Evolutionary conservation across 768 basidiomycete genomes (phyloP).

Genomic region (Phanerochaete sordida): DNA sequence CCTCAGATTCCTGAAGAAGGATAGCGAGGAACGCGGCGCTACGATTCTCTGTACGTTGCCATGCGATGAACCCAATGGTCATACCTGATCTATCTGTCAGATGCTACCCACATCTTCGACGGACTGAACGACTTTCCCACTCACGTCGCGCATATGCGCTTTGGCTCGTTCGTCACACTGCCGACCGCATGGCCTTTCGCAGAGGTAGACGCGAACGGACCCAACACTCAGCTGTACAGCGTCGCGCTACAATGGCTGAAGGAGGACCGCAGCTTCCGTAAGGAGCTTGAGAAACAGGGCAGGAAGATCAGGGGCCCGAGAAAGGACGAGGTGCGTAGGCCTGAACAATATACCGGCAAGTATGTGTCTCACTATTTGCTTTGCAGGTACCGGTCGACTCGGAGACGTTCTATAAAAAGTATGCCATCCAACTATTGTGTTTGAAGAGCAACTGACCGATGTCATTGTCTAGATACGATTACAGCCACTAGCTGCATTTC

Average conservation of each 20-base stretch:
- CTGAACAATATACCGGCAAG: neutral
- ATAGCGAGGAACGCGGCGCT: constrained; percentile 74
- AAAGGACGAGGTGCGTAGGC: constrained; percentile 43
- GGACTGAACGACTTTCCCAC: constrained; percentile 91
- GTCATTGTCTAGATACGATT: constrained; percentile 44
- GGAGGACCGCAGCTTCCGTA: constrained; percentile 71
- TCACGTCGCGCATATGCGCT: constrained; percentile 86
- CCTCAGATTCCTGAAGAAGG: constrained; percentile 81
- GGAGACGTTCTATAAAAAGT: constrained; percentile 87
- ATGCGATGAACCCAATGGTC: neutral
- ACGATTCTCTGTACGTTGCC: constrained; percentile 76
- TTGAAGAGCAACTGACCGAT: constrained; percentile 8
- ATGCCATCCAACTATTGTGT: constrained; percentile 20
- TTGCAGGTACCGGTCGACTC: constrained; percentile 66
- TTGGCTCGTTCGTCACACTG: constrained; percentile 67
- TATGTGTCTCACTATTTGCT: neutral
- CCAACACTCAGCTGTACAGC: constrained; percentile 49
- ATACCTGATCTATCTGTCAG: constrained; percentile 34
- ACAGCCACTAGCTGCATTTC: constrained; percentile 28
- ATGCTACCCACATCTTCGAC: constrained; percentile 97
- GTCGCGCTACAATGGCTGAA: constrained; percentile 85
- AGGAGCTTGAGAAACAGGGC: constrained; percentile 52
- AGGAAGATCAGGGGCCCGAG: constrained; percentile 61
- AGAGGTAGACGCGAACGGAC: constrained; percentile 18
- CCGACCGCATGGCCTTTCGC: constrained; percentile 71